Base-by-base conservation (phyloP, 1,139 yeast genomes). In the Yamadazyma diospyri region DNA sequence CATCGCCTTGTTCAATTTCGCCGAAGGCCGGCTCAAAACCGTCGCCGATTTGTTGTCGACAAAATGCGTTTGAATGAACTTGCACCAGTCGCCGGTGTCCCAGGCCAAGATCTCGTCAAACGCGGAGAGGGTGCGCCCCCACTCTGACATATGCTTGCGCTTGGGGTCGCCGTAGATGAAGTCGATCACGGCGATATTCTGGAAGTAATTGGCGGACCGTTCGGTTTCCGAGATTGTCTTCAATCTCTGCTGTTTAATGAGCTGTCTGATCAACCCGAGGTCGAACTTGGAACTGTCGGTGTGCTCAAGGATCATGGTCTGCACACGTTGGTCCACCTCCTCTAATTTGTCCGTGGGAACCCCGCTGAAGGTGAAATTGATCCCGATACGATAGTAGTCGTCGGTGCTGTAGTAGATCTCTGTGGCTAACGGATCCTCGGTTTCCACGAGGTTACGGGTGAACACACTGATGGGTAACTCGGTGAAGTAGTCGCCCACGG, bases 371-470 rank as follows among this genome's bases (percentile, higher is more conserved):
- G 69, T 68, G 37, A 88, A 55, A 44, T 75, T 75, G 22, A 84
- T 57, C 6, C 75, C 76, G 1, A 84, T 72, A 38, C 75, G 67
- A 32, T 73, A 58, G 53, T 72, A 88, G 48, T 81, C 86, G 45
- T 83, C 92, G 1, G 92, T 81, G 47, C 76, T 73, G 46, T 69
- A 80, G 25, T 73, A 78, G 5, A 83, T 68, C 23, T 78, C 81
- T 9, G 89, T 81, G 3, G 97, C 94, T 36, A 78, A 61, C 0
- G 98, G 97, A 33, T 83, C 77, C 25, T 80, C 87, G 34, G 84
- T 72, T 50, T 92, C 97, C 12, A 89, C 85, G 45, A 92, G 68
- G 36, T 73, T 61, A 48, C 76, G 77, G 41, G 78, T 76, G 42
- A 86, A 70, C 6, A 82, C 60, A 3, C 95, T 73, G 48, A 82